Base-by-base conservation (phyloP, 441 rosid genomes). In the Biscutella auriculata region DNA sequence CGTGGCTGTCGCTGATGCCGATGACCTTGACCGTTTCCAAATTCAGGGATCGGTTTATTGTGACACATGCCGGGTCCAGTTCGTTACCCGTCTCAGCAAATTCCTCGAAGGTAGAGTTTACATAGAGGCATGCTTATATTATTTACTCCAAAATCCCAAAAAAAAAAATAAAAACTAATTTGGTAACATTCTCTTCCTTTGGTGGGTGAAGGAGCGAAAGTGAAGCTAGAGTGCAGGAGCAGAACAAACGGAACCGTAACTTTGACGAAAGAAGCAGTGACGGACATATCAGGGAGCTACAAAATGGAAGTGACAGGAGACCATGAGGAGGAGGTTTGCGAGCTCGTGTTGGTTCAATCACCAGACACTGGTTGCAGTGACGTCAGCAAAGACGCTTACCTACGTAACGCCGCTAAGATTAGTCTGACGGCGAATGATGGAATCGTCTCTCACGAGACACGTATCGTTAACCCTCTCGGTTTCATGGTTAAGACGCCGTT, bases 41-140 rank as follows among this genome's bases (percentile, higher is more conserved):
- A 73, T 81, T 37, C 78, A 73, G 13, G 85, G 91, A 58, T 58
- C 69, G 5, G 83, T 81, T 42, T 79, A 81, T 30, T 81, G 83
- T 12, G 85, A 79, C 72, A 79, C 80, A 16, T 84, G 87, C 66
- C 83, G 82, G 12, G 61, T 72, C 49, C 85, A 81, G 58, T 84
- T 84, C 76, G 6, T 72, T 5, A 79, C 91, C 51, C 53, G 62
- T 15, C 45, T 82, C 74, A 75, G 79, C 71, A 36, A 69, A 16
- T 67, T 61, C 77, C 64, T 78, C 27, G 25, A 35, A 67, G 85
- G 85, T 77, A 66, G 6, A 14, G 17, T 14, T 8, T 8, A n/a
- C n/a, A n/a, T n/a, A n/a, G n/a, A n/a, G n/a, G n/a, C n/a, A n/a
- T n/a, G n/a, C n/a, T n/a, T n/a, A n/a, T n/a, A n/a, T n/a, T n/a